Evolutionary conservation across 108 stramenopile species (phyloP), one percentile per base, ranked within the genome.

Genomic region (Cylindrotheca fusiformis): DNA sequence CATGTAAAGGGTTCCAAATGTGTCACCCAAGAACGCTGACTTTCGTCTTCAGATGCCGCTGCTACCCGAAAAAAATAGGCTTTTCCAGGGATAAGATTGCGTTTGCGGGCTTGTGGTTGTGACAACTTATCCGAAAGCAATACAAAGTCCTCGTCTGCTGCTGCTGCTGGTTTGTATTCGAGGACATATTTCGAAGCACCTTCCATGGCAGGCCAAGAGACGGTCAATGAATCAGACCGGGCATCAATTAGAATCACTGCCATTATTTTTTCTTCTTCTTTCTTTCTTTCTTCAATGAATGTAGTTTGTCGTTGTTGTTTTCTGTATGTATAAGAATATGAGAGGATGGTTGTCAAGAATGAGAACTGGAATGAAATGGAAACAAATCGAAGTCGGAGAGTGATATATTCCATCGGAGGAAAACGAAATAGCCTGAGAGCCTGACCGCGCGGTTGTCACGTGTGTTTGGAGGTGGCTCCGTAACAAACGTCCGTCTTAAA

Each of bases 1-100:
- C 69, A 45, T 47, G 46, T 47, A 52, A 77, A 83, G 21, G 72
- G 56, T 2, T 51, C 52, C 2, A 46, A 45, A 53, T 83, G 82
- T 1, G 67, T 67, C 3, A 76, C 32, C 68, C 69, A 83, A 17
- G 49, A 32, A 48, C 27, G 32, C 12, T 61, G 53, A 14, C 64
- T 27, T 54, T 72, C 52, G 27, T 66, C 30, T 67, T 61, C 24
- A 31, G 45, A 30, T 55, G 79, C 68, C 14, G 75, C 71, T 10
- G 75, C 66, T 20, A 85, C 88, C 25, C 88, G 85, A 66, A 90
- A 90, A 51, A 60, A 77, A 47, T 84, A 86, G 25, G 67, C 69
- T 27, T 65, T 51, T 14, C 75, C 79, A 20, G 69, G 32, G 22
- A 44, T 74, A 18, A 87, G 67, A 74, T 87, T 87, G 22, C 63